Conservation (phyloP, 2,329 filamentous ascomycete species). For the Paecilomyces dactylethromorphus region DNA sequence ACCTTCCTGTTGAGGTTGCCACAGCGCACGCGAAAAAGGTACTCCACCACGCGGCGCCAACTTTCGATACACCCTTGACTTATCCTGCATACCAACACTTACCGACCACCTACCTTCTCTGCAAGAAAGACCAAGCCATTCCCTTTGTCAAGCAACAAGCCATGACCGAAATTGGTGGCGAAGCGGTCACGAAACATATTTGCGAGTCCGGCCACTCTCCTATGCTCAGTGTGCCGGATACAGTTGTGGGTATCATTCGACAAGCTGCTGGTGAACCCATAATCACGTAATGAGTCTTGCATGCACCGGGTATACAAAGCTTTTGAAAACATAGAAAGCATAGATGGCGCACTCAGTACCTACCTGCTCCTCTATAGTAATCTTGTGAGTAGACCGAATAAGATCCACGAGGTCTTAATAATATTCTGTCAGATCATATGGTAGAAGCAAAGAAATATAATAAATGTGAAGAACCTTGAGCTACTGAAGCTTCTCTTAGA, state of each 20-base stretch:
- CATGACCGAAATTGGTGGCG: slow-evolving; percentile 19
- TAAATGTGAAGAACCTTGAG: too few species aligned
- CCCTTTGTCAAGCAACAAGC: slow-evolving; percentile 26
- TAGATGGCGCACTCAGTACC: too few species aligned
- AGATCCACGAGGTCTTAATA: too few species aligned
- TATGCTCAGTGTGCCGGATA: slow-evolving; percentile 1
- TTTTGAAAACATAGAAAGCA: too few species aligned
- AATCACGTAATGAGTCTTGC: too few species aligned
- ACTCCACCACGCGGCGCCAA: slow-evolving; percentile 20
- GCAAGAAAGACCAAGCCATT: slow-evolving; percentile 32
- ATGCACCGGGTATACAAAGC: too few species aligned
- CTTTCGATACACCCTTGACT: slow-evolving; percentile 16
- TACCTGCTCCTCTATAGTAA: too few species aligned
- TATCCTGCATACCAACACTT: slow-evolving; percentile 34
- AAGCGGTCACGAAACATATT: background rate
- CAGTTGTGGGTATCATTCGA: background rate
- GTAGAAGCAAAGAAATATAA: too few species aligned
- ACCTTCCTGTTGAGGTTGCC: slow-evolving; percentile 18
- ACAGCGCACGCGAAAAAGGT: slow-evolving; percentile 12
- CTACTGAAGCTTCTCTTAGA: too few species aligned
- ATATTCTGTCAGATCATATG: too few species aligned
- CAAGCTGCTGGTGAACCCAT: background rate
- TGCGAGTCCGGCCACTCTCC: background rate
- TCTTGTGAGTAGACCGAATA: too few species aligned
- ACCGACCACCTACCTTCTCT: slow-evolving; percentile 36